These are phyloP conservation scores for Cladosporium sp. DNA, from an alignment of 2,329 filamentous ascomycete species.

Conservation along the genomic window DNA sequence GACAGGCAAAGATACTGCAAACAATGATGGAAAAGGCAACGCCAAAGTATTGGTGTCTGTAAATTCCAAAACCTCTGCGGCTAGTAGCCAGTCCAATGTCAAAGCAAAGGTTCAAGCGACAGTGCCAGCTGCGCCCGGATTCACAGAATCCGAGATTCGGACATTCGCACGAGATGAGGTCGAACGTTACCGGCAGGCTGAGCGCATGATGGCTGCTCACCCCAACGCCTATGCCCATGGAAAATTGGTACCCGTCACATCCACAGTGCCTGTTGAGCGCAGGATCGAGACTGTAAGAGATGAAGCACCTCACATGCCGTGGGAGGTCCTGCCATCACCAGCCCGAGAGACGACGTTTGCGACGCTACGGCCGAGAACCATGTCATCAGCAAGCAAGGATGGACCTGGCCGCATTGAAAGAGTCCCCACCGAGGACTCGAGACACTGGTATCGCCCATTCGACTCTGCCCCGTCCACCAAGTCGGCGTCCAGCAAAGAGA, in stretches of 20 bases:
- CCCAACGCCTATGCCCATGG: slow-evolving; percentile 28
- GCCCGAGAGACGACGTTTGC: neutral
- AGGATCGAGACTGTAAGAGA: slow-evolving; percentile 23
- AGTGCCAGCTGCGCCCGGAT: neutral
- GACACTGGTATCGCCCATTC: neutral
- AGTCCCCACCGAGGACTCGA: neutral
- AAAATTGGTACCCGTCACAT: slow-evolving; percentile 23
- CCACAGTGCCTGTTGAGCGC: slow-evolving; percentile 19
- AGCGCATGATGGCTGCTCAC: slow-evolving; percentile 31
- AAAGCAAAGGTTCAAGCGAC: neutral
- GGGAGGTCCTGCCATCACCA: slow-evolving; percentile 1
- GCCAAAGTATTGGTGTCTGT: neutral
- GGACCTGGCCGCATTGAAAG: neutral
- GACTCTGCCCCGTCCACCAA: neutral
- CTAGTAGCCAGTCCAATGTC: neutral
- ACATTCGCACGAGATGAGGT: slow-evolving; percentile 32
- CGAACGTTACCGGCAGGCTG: slow-evolving; percentile 29
- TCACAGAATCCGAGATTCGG: slow-evolving; percentile 24
- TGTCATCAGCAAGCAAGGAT: neutral
- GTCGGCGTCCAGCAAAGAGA: neutral
- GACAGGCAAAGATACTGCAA: neutral
- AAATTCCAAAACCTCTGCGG: neutral
- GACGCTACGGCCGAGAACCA: neutral
- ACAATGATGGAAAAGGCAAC: neutral
- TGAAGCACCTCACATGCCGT: slow-evolving; percentile 13